Base-by-base conservation (phyloP, 768 basidiomycete species). In the Phallus indusiatus region DNA sequence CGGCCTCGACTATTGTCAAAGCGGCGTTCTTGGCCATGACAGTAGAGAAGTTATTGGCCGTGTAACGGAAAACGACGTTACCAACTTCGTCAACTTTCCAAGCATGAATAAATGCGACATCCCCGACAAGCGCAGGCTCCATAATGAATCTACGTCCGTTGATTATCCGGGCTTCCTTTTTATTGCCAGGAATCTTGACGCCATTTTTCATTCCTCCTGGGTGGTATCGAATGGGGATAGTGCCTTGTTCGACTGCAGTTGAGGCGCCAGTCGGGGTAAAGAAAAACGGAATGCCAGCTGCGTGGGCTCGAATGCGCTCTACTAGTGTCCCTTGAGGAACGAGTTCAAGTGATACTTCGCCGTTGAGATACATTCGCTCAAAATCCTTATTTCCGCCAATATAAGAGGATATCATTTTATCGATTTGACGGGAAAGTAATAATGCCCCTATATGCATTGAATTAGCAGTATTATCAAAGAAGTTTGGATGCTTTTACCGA, bases 71-170 rank as follows among this genome's bases (percentile, higher is more conserved):
- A 47, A 94, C 83, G 65, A 86, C 88, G 70, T 96, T 96, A 1
- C 93, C 93, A 47, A 84, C 80, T 69, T 91, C 90, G 64, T 96
- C 93, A 14, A 83, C 94, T 70, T 93, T 94, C 91, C 91, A 94
- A 3, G 90, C 94, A 49, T 84, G 77, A 50, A 96, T 75, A 69
- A 96, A 85, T 9, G 94, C 92, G 63, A 91, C 82, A 70, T 91
- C 89, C 14, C 86, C 89, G 16, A 79, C 74, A 61, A 93, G 81
- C 8, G 89, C 83, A 14, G 85, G 81, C 70, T 96, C 93, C 71
- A 95, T 73, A 28, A 94, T 74, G 72, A 85, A 94, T 68, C 81
- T 75, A 66, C 84, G 81, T n/a, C 91, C 92, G 60, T 83, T 78
- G 62, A 94, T 84, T 63, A 84, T 86, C 49, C 84, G 78, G 14